Percentiles rank a stretch among this genome's conserved stretches.
These are phyloP conservation scores for Gastrolobium villosum DNA, from an alignment of 306 rosid species.

Conservation along the genomic window DNA sequence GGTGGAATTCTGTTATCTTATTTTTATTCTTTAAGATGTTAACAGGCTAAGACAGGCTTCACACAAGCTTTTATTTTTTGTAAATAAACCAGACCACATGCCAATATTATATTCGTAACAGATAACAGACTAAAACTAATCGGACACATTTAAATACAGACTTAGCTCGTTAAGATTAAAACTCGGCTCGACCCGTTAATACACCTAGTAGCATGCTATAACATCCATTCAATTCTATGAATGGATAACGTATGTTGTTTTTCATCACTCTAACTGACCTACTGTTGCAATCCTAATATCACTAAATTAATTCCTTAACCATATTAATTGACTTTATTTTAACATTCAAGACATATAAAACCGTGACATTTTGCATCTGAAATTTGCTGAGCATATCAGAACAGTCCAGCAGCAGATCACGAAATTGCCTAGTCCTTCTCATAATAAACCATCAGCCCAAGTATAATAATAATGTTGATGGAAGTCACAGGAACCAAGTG, in stretches of 20 bases:
- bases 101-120: no score
- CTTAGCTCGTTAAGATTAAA: no score
- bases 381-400: not conserved
- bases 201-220: not conserved
- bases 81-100: no score
- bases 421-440: slow-evolving; percentile 35
- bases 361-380: slow-evolving; percentile 19
- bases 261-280: not conserved
- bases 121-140: no score
- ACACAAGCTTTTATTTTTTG: no score
- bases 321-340: not conserved
- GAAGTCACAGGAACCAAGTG: slow-evolving; percentile 62
- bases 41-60: no score
- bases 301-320: not conserved
- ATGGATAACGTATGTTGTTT: not conserved
- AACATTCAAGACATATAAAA: not conserved
- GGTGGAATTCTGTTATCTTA: no score
- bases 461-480: slow-evolving; percentile 36
- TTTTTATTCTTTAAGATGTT: no score
- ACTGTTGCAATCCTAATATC: not conserved
- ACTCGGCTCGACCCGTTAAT: no score
- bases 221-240: not conserved
- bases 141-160: no score
- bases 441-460: slow-evolving; percentile 40
- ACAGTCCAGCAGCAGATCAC: not conserved